Evolutionary conservation across 2,329 filamentous ascomycete species (phyloP), one percentile per base, ranked within the genome.

Genomic region (Calonectria pteridis): DNA sequence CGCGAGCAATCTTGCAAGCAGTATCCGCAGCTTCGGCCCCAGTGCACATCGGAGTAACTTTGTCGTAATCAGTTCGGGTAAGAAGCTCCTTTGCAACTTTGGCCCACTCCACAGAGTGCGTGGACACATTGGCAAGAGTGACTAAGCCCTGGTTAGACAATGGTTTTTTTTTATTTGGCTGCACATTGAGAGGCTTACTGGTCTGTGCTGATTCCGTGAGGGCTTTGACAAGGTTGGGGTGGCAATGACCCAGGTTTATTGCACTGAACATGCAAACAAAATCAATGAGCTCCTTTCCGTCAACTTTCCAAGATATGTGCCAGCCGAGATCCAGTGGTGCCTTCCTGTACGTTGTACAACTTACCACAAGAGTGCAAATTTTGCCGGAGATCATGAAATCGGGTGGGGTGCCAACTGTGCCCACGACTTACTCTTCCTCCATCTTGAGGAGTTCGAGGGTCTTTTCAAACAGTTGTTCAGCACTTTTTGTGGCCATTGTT

Each of bases 21-120:
- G 72, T 73, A 28, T 77, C 76, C n/a, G 68, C 75, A 23, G 75
- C 76, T n/a, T 77, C 76, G 31, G 76, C 67, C 23, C 76, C 76
- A 10, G 76, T 71, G 18, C 51, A 68, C 75, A 75, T 75, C 14
- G 73, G 46, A 6, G 73, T 71, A 28, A 77, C 65, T 46, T 74
- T 75, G 66, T 77, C 75, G 31, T 74, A 77, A 7, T 73, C 75
- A 23, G 75, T 64, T 18, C 64, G 58, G 37, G 69, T 40, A 63
- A 73, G 76, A 7, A 77, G 63, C 62, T 68, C 70, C 53, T 77
- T 69, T 23, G 75, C 75, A 10, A 77, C 63, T 6, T 26, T 40
- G 6, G 75, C 71, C 71, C 73, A 77, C 18, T 55, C 50, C 6
- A 18, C 67, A 1, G 66, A 71, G 29, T 73, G 70, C 10, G 70